Percentiles rank a stretch among this genome's conserved stretches.
Conservation (phyloP, 768 basidiomycete species). For the Rhodotorula kratochvilovae region DNA sequence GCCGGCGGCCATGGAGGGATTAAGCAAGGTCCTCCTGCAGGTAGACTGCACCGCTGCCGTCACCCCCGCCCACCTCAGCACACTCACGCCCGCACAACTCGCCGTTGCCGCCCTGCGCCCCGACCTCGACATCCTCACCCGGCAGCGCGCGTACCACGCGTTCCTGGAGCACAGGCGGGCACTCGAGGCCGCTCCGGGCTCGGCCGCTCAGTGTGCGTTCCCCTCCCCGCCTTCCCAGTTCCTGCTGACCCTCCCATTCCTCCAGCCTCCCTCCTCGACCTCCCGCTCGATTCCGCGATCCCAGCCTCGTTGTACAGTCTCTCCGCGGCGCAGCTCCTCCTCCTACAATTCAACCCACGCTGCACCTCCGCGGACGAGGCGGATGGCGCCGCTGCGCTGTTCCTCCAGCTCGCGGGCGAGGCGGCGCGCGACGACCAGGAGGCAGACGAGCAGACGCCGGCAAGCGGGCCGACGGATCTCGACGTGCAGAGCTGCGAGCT, state of each 20-base stretch:
- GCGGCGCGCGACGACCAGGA: too few relatives aligned
- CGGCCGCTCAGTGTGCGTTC: not conserved
- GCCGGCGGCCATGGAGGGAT: not conserved
- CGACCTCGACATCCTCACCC: not conserved
- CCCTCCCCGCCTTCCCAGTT: too few relatives aligned
- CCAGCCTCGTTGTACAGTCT: not conserved
- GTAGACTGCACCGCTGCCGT: not conserved
- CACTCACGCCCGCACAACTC: not conserved
- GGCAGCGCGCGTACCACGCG: not conserved
- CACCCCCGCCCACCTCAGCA: not conserved
- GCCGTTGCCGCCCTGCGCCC: not conserved
- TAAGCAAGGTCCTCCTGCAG: not conserved
- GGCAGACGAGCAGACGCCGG: not conserved
- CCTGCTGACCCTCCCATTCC: not conserved
- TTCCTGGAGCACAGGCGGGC: not conserved
- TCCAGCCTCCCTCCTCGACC: not conserved
- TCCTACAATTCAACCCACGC: not conserved
- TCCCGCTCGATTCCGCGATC: not conserved
- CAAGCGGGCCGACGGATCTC: too few relatives aligned
- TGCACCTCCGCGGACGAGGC: not conserved
- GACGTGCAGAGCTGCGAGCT: too few relatives aligned
- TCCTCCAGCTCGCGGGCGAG: not conserved
- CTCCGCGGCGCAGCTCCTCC: not conserved
- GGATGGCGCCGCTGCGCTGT: not conserved
- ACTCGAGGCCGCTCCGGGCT: too few relatives aligned